Base-by-base conservation (phyloP, 1,139 yeast species). In the Nakaseomyces sp. region DNA sequence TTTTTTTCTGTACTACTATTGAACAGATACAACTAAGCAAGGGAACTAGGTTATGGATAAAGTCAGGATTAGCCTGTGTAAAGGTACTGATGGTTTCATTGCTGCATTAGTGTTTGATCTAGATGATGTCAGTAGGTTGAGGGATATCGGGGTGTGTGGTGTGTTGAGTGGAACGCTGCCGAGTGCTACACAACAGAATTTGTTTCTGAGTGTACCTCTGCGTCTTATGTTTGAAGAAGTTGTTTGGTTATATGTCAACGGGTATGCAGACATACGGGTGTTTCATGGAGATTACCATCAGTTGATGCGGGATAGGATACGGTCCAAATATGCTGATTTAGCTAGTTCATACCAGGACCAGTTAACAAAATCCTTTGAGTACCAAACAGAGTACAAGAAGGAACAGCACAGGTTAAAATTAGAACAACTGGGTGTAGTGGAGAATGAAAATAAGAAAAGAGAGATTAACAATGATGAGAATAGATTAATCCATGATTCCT, bases 121-220 rank as follows among this genome's bases (percentile, higher is more conserved):
- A 3, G 72, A 71, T 1, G 75, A 72, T 43, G 70, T 83, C 43
- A 71, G 71, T 51, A 48, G 48, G 13, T 67, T 88, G 25, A 69
- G 97, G 19, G 70, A 66, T 18, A 64, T 70, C 37, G 72, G 74
- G 35, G 72, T 91, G 1, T 70, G 80, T 33, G 98, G 98, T 0
- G 77, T 82, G 1, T 68, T 91, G 16, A 68, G 77, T 1, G 98
- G 98, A 0, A 82, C 95, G 0, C 65, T 91, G 31, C 85, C 96
- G 0, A 73, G 78, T 40, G 88, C 89, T 17, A 94, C 97, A 2
- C 98, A 91, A 61, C 98, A 91, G 56, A 89, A 87, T 57, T 70
- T 81, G 33, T 83, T 89, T 57, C 69, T 86, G 43, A 94, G 96
- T 1, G 67, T 89, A 3, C 98, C 98, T 0, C 65, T 89, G 43